Evolutionary conservation across 2,329 filamentous ascomycete species (phyloP).

Genomic region (Fusarium chlamydosporum): DNA sequence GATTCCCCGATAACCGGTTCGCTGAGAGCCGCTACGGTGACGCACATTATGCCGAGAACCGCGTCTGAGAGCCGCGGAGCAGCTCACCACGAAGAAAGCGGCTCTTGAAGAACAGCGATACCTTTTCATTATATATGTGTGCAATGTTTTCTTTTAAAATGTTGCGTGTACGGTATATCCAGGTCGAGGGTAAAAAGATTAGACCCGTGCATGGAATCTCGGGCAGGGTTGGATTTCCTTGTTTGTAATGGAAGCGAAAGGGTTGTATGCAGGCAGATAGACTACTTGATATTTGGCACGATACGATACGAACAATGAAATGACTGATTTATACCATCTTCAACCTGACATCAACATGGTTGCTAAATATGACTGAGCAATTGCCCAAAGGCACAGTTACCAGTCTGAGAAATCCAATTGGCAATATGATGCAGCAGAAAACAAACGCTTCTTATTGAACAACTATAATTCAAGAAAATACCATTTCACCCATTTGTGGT

Average conservation of each 20-base stretch:
- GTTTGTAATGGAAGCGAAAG: conserved; percentile 27
- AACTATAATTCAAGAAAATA: conserved; percentile 40
- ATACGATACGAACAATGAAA: conserved; percentile 43
- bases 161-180: conserved; percentile 18
- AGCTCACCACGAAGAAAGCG: not conserved
- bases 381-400: not conserved
- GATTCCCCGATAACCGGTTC: conserved; percentile 28
- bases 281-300: conserved; percentile 35
- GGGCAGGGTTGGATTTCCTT: conserved; percentile 16
- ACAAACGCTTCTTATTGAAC: conserved; percentile 45
- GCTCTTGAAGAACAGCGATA: conserved; percentile 3
- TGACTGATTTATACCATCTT: conserved; percentile 17
- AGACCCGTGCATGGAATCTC: not conserved
- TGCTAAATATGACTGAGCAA: not conserved
- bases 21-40: conserved; percentile 24
- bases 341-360: not conserved
- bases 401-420: not conserved
- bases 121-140: conserved; percentile 14
- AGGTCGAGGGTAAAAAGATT: conserved; percentile 6
- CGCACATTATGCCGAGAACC: conserved; percentile 24
- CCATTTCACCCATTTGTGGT: conserved; percentile 37
- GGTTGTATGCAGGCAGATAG: conserved; percentile 24
- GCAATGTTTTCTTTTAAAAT: conserved; percentile 23
- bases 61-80: conserved; percentile 8
- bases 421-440: not conserved